Evolutionary conservation across 495 filamentous ascomycete species (phyloP).

Genomic region (Saxophila tyrrhenica): DNA sequence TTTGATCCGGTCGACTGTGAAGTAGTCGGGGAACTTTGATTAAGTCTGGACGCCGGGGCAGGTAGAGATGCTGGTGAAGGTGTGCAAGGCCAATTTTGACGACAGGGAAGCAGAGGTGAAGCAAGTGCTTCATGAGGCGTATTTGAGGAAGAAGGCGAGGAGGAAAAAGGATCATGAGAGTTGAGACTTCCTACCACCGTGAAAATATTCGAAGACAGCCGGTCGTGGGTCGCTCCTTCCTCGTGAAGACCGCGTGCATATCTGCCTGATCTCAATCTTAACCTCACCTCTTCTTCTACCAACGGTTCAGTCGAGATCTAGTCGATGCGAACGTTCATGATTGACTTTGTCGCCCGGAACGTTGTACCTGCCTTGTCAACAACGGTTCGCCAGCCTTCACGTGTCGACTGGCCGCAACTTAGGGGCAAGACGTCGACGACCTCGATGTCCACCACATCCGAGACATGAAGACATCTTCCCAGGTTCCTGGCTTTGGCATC

Average conservation of each 20-base stretch:
- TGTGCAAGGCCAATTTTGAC: slow-evolving; percentile 20
- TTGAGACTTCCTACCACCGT: no score
- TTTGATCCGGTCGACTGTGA: slow-evolving; percentile 25
- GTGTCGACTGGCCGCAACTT: not conserved
- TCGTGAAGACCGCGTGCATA: no score
- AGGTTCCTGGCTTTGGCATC: not conserved
- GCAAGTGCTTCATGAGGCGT: slow-evolving; percentile 21
- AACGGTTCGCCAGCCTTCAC: not conserved
- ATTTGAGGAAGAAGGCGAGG: slow-evolving; percentile 21
- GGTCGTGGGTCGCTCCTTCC: no score
- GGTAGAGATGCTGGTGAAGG: slow-evolving; percentile 24
- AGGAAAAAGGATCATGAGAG: not conserved
- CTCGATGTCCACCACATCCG: not conserved
- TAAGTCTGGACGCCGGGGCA: slow-evolving; percentile 27
- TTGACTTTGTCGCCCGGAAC: not conserved
- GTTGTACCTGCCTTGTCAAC: not conserved
- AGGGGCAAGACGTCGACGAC: no score
- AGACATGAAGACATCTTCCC: not conserved
- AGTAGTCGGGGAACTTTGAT: slow-evolving; percentile 26
- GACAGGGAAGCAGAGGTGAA: slow-evolving; percentile 20
- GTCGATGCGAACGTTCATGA: not conserved
- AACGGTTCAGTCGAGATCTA: not conserved
- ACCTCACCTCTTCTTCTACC: no score
- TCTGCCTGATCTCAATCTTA: no score
- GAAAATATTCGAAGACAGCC: no score